Base-by-base conservation (phyloP, 1,284 basidiomycete species). In the Ceratobasidium theobromae region DNA sequence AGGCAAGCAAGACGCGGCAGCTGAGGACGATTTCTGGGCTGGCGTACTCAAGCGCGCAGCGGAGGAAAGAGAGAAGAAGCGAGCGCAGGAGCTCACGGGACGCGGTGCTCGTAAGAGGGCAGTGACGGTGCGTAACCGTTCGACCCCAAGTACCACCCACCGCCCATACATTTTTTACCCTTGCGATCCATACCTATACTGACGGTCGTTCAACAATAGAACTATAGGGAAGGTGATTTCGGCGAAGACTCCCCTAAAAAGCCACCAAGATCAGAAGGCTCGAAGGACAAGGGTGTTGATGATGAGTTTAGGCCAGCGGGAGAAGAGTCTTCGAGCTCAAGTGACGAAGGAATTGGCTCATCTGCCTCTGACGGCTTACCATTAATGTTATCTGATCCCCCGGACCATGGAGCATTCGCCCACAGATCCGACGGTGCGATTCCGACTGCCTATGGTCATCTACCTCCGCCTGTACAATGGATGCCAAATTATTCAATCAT, bases 21-120 rank as follows among this genome's bases (percentile, higher is more conserved):
- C 84, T 66, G 80, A 77, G 23, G 69, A 71, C n/a, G 88, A 91
- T 74, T 89, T 89, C 28, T 95, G 93, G 93, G 82, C 87, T 4
- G 38, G 60, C 14, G 72, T 79, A 9, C 62, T 77, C 33, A 71
- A 74, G 35, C 71, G 72, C 12, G 72, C 73, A 9, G 70, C 73
- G 41, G 71, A 72, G 30, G 74, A 75, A 55, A 70, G 73, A 52
- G 67, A 76, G 21, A 82, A 79, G 68, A 74, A 76, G 45, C 75
- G 79, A 68, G 78, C 76, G 33, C 74, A 80, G 65, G 85, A 88
- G 70, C 76, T 79, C 38, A 84, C 79, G 3, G 89, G 89, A 38
- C 84, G 89, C 69, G 89, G 89, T 40, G 85, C 81, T 35, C 85
- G 87, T 66, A 84, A 89, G 48, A 82, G 81, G 70, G 87, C 87